Evolutionary conservation across 1,284 basidiomycete genomes (phyloP), one percentile per base, ranked within the genome.

Genomic region (Apiotrichum montevideense): DNA sequence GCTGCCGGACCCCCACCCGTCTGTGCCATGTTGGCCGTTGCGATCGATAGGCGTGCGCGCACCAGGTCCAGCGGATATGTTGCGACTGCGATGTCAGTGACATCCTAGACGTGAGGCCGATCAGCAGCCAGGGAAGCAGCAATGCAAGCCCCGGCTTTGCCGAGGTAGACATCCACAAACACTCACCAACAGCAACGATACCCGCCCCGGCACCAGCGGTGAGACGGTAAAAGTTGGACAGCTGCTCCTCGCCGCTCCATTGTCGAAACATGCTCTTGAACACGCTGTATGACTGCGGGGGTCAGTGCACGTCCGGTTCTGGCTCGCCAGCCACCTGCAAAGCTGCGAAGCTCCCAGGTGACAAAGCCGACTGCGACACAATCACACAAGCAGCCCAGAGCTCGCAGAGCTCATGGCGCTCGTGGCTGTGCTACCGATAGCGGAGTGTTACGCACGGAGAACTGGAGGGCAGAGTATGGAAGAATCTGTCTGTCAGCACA

Each of bases 21-120:
- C 4, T 63, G 55, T 3, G 70, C 60, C 62, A 74, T 63, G 49
- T 71, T 71, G 37, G 73, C 88, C 3, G 90, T 92, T 11, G 90
- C 91, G 67, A 97, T 95, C 34, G 90, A 93, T 63, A 97, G 80
- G 48, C 93, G 83, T n/a, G 90, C 89, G 52, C 93, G 84, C 32
- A 97, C 88, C 54, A 97, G 84, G 74, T 97, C 93, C 62, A 97
- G 78, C 3, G 93, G 93, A 77, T 96, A 97, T 69, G 93, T 97
- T 35, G 88, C 84, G 62, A 87, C 89, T 72, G 54, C 1, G 46
- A 8, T 21, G 10, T 45, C 4, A 35, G 42, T 21, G 14, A 21
- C 21, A 21, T 21, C n/a, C n/a, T 8, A 7, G 29, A 35, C 14
- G 37, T 14, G 9, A 39, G 9, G 13, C 37, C 13, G 37, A 39